Percentiles rank a stretch among this genome's conserved stretches.
These are phyloP conservation scores for Aureobasidium musti DNA, from an alignment of 2,329 filamentous ascomycete species.

Conservation along the genomic window DNA sequence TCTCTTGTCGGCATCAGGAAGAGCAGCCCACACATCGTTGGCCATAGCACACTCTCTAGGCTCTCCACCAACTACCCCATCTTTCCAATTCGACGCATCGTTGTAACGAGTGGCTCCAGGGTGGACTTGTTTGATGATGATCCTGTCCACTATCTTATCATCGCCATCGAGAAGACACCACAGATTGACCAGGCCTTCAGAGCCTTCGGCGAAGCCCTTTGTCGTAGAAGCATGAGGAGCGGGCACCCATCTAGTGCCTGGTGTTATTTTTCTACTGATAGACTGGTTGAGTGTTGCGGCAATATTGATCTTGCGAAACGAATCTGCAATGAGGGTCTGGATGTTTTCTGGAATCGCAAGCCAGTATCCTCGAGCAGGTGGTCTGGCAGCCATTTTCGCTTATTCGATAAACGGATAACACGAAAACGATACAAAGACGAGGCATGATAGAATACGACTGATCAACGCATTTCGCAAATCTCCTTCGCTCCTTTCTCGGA, in stretches of 20 bases:
- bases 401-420: too few relatives aligned
- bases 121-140: conserved; percentile 13
- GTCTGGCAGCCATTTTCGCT: background rate
- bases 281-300: background rate
- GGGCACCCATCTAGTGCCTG: background rate
- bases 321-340: background rate
- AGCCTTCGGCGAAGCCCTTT: background rate
- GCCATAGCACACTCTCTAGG: conserved; percentile 1
- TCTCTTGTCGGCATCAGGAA: background rate
- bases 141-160: background rate
- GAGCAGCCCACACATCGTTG: background rate
- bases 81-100: background rate
- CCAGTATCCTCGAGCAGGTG: background rate
- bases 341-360: background rate
- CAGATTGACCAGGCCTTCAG: background rate
- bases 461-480: background rate
- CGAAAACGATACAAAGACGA: background rate
- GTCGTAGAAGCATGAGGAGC: background rate
- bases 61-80: background rate
- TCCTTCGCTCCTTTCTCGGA: background rate
- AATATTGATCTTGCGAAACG: background rate
- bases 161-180: conserved; percentile 7
- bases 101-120: background rate
- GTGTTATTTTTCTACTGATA: background rate
- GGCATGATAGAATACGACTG: background rate